These are phyloP conservation scores for Capsicum baccatum DNA, from an alignment of 257 asterid genomes.

Conservation along the genomic window DNA sequence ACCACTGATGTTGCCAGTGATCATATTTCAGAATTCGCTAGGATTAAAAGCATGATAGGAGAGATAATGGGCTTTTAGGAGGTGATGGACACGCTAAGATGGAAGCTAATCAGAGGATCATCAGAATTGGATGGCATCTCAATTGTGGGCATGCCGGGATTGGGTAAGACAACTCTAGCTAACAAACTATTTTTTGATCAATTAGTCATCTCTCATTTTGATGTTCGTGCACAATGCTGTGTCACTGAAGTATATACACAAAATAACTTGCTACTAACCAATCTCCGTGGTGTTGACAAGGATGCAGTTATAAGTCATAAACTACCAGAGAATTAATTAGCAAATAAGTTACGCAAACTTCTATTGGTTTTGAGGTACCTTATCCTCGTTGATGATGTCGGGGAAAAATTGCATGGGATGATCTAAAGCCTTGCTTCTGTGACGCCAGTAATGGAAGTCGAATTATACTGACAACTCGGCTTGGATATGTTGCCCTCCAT, in stretches of 20 bases:
- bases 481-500: neutral
- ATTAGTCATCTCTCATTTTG: constrained; percentile 26
- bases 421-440: neutral
- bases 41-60: neutral
- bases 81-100: neutral
- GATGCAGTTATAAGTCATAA: neutral
- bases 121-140: constrained; percentile 24
- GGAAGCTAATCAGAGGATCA: constrained; percentile 20
- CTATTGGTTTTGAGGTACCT: constrained; percentile 39
- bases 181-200: constrained; percentile 33
- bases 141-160: constrained; percentile 49
- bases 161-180: constrained; percentile 49
- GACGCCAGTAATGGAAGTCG: constrained; percentile 38
- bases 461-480: constrained; percentile 31
- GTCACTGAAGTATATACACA: constrained; percentile 37
- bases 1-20: neutral
- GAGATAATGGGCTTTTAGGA: constrained; percentile 38
- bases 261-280: constrained; percentile 30
- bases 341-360: constrained; percentile 22
- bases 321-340: constrained; percentile 18
- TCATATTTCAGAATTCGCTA: neutral
- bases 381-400: constrained; percentile 51
- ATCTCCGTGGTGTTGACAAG: neutral
- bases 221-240: constrained; percentile 35
- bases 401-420: constrained; percentile 42